Evolutionary conservation across 106 monocot species (phyloP), one percentile per base, ranked within the genome.

Genomic region (Acanthochlamys bracteata): DNA sequence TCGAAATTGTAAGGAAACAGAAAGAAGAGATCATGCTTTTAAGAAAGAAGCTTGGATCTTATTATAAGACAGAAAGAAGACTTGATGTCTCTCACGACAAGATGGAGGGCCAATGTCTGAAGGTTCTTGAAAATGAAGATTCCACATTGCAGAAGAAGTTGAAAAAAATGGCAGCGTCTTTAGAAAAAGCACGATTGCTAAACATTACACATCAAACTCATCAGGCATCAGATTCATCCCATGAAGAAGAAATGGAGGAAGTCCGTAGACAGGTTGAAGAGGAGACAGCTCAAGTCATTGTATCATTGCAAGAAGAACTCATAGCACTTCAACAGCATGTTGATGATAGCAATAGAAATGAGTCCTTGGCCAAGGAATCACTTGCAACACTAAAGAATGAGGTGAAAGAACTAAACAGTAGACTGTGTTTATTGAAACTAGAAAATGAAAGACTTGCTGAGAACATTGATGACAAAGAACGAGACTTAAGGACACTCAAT

Each of bases 281-380:
- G 58, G 96, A 90, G 71, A 91, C 96, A 46, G 76, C 88, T 58
- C 87, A 91, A 69, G 96, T 91, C 7, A 96, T 91, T 70, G 69
- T 91, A 39, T 87, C 84, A 70, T 85, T 96, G 78, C 88, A 96
- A 42, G 90, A 91, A 56, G 90, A 95, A 45, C 68, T 94, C 2
- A 4, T 23, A 25, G 46, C 71, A 41, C 76, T 86, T 66, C 79
- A 86, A 70, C 73, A 80, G 27, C 59, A 67, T 40, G 68, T 73
- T 67, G 76, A 78, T 52, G 73, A 71, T 7, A 82, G 76, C 59
- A 85, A 57, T 15, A 80, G 33, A 65, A 85, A 76, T 66, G 78
- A 85, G 59, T 59, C 69, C 27, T 10, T 74, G 17, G 75, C 81
- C 53, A 71, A 73, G 17, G 53, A 80, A 33, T 66, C 66, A 20